phyloP scores from a whole-genome alignment of 768 basidiomycete genomes.

The Suillus alpinus region DNA sequence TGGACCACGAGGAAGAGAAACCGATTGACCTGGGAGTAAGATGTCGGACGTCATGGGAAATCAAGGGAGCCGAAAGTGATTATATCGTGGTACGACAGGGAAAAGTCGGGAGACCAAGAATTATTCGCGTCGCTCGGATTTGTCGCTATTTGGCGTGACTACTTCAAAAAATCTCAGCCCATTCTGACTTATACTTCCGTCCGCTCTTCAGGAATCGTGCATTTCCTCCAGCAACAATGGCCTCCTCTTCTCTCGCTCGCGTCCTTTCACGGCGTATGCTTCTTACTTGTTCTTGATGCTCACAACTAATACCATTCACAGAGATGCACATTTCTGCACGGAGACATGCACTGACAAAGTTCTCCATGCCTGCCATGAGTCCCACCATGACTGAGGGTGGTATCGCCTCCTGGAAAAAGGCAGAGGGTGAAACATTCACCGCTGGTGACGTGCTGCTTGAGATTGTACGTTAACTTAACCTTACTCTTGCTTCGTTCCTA shows the following conservation, averaged over 20 bases:
- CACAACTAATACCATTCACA: slow-evolving; percentile 27
- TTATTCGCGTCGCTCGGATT: slow-evolving; percentile 16
- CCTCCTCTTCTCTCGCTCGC: slow-evolving; percentile 56
- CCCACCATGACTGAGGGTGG: slow-evolving; percentile 99
- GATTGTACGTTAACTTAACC: slow-evolving; percentile 58
- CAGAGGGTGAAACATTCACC: slow-evolving; percentile 87
- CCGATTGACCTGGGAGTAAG: slow-evolving; percentile 78
- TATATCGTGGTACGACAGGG: slow-evolving; percentile 7
- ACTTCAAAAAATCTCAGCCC: slow-evolving; percentile 29
- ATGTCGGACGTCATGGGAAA: slow-evolving; percentile 29
- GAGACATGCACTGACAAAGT: slow-evolving; percentile 77
- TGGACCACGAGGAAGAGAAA: slow-evolving; percentile 54
- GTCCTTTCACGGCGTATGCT: slow-evolving; percentile 63
- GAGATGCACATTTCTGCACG: slow-evolving; percentile 83
- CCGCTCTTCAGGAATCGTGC: slow-evolving; percentile 17
- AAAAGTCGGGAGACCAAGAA: slow-evolving; percentile 11
- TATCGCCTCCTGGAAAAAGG: slow-evolving; percentile 96
- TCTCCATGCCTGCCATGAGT: slow-evolving; percentile 98
- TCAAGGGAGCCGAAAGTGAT: slow-evolving; percentile 4
- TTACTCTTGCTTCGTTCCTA: slow-evolving; percentile 4
- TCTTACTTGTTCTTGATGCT: slow-evolving; percentile 2
- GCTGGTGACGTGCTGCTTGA: slow-evolving; percentile 94
- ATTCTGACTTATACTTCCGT: slow-evolving; percentile 14
- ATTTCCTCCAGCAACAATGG: slow-evolving; percentile 43
- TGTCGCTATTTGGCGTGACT: slow-evolving; percentile 29